Base-by-base conservation (phyloP, 371 early-diverging fungal genomes). In the Paraphysoderma sedebokerense region DNA sequence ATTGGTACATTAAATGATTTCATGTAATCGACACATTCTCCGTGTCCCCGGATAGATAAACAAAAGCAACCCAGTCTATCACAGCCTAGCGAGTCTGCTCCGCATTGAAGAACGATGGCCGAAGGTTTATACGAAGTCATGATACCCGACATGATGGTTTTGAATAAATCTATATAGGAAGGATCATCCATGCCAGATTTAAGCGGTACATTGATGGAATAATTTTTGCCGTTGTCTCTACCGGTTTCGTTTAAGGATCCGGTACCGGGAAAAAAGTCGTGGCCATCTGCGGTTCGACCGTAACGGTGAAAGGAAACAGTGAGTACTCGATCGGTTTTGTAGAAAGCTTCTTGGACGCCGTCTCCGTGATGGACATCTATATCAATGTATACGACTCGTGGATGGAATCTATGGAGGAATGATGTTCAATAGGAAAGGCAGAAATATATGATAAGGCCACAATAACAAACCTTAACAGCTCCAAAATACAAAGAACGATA, bases 341-440 rank as follows among this genome's bases (percentile, higher is more conserved):
- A 84, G 57, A 95, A 95, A 8, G 93, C 93, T 60, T 95, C 88
- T 51, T 87, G 91, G 3, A 95, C 96, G 34, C 92, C 96, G 57
- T 95, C 96, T 20, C 96, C 96, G 55, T 95, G 96, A 61, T 95
- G 96, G 48, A 91, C 81, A 58, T 95, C 96, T 53, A 92, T 90
- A 54, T 95, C 96, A 15, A 95, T 76, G 56, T 95, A 95, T 9
- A 95, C 62, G 0, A 95, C 89, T 26, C 91, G 74, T 35, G 80
- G 81, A 53, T 76, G 77, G 52, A 68, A 76, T 46, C 76, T 75
- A 7, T 20, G 22, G 3, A 33, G 3, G 5, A 46, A 47, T 26
- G 19, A 13, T n/a, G 32, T 29, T 47, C 20, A 5, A 47, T 23
- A 12, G 39, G 3, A 1, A 2, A 12, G n/a, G 19, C 0, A 5